Percentiles rank a stretch among this genome's conserved stretches.
Evolutionary conservation across 106 monocot genomes (phyloP).

Genomic region (Posidonia australis): DNA sequence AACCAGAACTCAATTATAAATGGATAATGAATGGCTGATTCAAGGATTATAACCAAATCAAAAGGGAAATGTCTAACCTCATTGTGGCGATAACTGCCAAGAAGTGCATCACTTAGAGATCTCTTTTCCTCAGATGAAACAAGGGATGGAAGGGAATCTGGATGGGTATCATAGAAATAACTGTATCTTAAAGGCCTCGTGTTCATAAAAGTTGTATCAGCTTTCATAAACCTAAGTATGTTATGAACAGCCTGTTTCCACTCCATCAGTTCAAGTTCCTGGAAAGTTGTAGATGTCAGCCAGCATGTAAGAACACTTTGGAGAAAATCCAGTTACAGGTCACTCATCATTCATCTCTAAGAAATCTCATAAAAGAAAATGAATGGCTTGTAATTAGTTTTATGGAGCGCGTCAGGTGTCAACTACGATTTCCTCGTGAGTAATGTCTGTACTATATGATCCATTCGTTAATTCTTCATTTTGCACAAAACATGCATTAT

Average conservation of each 20-base stretch:
- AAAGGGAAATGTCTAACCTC: conserved; percentile 38
- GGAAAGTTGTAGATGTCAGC: neutral
- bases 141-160: conserved; percentile 36
- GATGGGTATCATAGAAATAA: conserved; percentile 56
- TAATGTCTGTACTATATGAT: no score
- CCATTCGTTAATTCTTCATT: no score
- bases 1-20: neutral
- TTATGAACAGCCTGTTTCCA: conserved; percentile 89
- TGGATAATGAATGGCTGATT: neutral
- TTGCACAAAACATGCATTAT: no score
- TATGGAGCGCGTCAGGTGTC: neutral
- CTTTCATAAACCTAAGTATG: conserved; percentile 58
- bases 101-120: conserved; percentile 40
- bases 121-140: conserved; percentile 23
- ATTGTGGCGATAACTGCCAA: conserved; percentile 65
- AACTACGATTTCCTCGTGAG: neutral
- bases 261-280: conserved; percentile 80
- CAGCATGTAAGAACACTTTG: neutral
- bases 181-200: conserved; percentile 89
- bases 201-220: conserved; percentile 75
- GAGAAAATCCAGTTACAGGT: neutral
- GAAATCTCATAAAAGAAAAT: neutral
- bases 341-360: neutral
- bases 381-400: neutral
- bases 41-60: neutral